Evolutionary conservation across 257 asterid genomes (phyloP).

Genomic region (Phtheirospermum japonicum): DNA sequence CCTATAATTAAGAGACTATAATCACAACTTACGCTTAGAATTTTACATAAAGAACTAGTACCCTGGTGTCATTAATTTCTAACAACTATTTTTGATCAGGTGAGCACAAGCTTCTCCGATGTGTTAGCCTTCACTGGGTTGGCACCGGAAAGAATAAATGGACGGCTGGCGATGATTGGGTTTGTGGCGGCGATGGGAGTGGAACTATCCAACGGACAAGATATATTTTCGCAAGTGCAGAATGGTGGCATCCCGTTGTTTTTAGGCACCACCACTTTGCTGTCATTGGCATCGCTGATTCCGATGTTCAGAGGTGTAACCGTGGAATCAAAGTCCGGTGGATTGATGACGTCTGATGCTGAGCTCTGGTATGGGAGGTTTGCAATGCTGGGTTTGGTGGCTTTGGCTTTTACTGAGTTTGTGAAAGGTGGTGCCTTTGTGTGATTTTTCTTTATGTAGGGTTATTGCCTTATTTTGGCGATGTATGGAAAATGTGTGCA

Average conservation of each 20-base stretch:
- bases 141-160: constrained; percentile 84
- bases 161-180: constrained; percentile 80
- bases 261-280: constrained; percentile 43
- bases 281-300: constrained; percentile 58
- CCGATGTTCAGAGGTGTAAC: constrained; percentile 60
- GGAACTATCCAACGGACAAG: constrained; percentile 64
- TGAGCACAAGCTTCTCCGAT: constrained; percentile 45
- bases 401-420: constrained; percentile 73
- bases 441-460: not conserved
- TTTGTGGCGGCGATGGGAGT: constrained; percentile 69
- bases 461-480: no score
- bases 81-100: constrained; percentile 26
- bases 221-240: constrained; percentile 46
- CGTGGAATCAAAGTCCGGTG: constrained; percentile 46
- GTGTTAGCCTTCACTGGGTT: constrained; percentile 73
- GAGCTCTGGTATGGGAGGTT: constrained; percentile 84
- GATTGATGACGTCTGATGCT: constrained; percentile 56
- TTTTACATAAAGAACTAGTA: no score
- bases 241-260: constrained; percentile 66
- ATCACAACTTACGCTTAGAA: no score
- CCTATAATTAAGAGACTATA: no score
- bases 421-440: constrained; percentile 62
- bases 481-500: not conserved
- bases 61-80: no score
- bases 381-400: constrained; percentile 86